Evolutionary conservation across 768 basidiomycete genomes (phyloP).

Genomic region (Gyrodon lividus): DNA sequence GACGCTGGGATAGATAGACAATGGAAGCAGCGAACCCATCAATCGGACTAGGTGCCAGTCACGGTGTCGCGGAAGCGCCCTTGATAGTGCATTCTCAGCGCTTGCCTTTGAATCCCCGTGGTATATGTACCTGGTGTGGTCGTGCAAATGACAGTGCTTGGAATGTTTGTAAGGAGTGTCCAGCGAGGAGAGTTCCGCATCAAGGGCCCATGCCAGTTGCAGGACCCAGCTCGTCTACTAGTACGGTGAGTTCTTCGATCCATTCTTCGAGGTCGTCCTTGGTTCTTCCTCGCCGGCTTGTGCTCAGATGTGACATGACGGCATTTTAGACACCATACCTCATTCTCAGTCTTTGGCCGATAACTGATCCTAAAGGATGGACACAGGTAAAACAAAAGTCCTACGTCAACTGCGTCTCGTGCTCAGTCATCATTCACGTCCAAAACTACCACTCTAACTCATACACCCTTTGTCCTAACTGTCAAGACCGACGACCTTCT

Average conservation of each 20-base stretch:
- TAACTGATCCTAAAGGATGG: background rate
- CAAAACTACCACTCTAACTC: background rate
- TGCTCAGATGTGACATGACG: background rate
- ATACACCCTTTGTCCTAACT: slow-evolving; percentile 12
- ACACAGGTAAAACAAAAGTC: background rate
- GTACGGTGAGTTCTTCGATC: slow-evolving; percentile 1
- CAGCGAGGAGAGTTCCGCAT: background rate
- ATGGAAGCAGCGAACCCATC: background rate
- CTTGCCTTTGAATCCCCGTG: background rate
- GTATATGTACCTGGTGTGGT: slow-evolving; percentile 1
- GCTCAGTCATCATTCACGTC: slow-evolving; percentile 5
- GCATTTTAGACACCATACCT: background rate
- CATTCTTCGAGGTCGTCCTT: background rate
- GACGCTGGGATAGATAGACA: background rate
- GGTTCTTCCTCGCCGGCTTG: background rate
- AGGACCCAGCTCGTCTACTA: background rate
- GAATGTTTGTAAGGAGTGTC: slow-evolving; percentile 2
- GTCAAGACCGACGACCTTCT: slow-evolving; percentile 3
- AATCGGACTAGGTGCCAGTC: background rate
- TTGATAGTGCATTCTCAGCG: background rate
- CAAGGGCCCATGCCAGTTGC: no score
- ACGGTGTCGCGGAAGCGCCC: background rate
- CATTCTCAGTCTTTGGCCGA: background rate
- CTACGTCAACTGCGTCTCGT: slow-evolving; percentile 3
- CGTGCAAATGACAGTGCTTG: background rate